Evolutionary conservation across 1,284 basidiomycete species (phyloP).

Genomic region (Albatrellus sp.): DNA sequence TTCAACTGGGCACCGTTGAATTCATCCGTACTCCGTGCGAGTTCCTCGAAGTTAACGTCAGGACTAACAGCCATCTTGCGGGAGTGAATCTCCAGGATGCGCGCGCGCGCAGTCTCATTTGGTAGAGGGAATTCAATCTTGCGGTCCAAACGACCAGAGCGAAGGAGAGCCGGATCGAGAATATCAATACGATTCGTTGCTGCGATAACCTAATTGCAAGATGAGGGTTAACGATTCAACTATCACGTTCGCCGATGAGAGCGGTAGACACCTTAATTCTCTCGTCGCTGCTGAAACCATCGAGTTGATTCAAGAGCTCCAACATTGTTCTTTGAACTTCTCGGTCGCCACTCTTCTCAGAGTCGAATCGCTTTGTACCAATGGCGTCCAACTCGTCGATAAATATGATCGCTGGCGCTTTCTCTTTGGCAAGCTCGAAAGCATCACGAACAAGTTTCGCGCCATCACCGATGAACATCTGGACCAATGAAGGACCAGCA

Average conservation of each 20-base stretch:
- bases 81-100: slow-evolving; percentile 73
- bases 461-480: slow-evolving; percentile 80
- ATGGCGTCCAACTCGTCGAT: slow-evolving; percentile 77
- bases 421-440: slow-evolving; percentile 69
- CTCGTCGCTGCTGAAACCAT: slow-evolving; percentile 78
- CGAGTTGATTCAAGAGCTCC: slow-evolving; percentile 69
- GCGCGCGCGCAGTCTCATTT: slow-evolving; percentile 61
- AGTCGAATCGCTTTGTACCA: slow-evolving; percentile 74
- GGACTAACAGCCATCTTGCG: slow-evolving; percentile 83
- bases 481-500: slow-evolving; percentile 66
- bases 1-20: slow-evolving; percentile 74
- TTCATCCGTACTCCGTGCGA: slow-evolving; percentile 66
- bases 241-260: neutral
- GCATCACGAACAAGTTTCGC: slow-evolving; percentile 72
- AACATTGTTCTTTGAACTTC: slow-evolving; percentile 78
- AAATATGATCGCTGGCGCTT: slow-evolving; percentile 72
- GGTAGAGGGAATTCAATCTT: slow-evolving; percentile 79
- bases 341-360: slow-evolving; percentile 67
- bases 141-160: slow-evolving; percentile 65
- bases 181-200: slow-evolving; percentile 99
- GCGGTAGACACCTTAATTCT: slow-evolving; percentile 71
- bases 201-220: slow-evolving; percentile 72
- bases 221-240: slow-evolving; percentile 7
- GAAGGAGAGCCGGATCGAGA: slow-evolving; percentile 70
- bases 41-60: slow-evolving; percentile 69